Percentiles rank a stretch among this genome's conserved stretches.
phyloP scores from a whole-genome alignment of 176 grass and related monocot genomes.

The Poa pratensis region DNA sequence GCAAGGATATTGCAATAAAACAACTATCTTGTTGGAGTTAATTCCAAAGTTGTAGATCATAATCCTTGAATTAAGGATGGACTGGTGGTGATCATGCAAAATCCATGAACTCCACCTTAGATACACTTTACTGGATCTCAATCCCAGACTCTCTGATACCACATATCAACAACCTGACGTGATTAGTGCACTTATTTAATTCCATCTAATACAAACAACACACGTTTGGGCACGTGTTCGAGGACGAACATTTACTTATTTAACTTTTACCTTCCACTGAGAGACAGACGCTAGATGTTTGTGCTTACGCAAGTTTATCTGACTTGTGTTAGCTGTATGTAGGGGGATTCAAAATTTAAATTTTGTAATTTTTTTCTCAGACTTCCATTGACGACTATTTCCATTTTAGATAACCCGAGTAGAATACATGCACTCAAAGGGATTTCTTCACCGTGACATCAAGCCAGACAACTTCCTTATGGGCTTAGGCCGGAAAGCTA shows the following conservation, averaged over 20 bases:
- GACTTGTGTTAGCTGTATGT: background rate
- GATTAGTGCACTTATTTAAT: background rate
- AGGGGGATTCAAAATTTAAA: background rate
- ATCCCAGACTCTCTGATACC: too few relatives aligned
- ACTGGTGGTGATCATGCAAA: background rate
- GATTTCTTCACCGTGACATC: slow-evolving; percentile 94
- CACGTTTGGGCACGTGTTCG: background rate
- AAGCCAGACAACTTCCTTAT: slow-evolving; percentile 95
- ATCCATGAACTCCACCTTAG: background rate
- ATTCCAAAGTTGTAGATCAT: background rate
- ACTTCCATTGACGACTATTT: background rate
- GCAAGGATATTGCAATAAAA: background rate
- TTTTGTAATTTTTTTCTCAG: slow-evolving; percentile 1
- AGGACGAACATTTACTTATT: background rate
- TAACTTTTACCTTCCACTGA: slow-evolving; percentile 1
- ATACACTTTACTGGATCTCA: background rate
- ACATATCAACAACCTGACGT: too few relatives aligned
- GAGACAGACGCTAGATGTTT: background rate
- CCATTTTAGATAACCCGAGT: slow-evolving; percentile 76
- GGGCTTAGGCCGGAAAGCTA: slow-evolving; percentile 84
- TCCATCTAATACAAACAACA: background rate
- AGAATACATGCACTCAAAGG: slow-evolving; percentile 94
- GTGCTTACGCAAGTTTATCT: slow-evolving; percentile 16
- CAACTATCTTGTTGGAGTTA: background rate
- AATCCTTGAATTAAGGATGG: background rate